Base-by-base conservation (phyloP, 441 rosid species). In the Lepidium campestre region DNA sequence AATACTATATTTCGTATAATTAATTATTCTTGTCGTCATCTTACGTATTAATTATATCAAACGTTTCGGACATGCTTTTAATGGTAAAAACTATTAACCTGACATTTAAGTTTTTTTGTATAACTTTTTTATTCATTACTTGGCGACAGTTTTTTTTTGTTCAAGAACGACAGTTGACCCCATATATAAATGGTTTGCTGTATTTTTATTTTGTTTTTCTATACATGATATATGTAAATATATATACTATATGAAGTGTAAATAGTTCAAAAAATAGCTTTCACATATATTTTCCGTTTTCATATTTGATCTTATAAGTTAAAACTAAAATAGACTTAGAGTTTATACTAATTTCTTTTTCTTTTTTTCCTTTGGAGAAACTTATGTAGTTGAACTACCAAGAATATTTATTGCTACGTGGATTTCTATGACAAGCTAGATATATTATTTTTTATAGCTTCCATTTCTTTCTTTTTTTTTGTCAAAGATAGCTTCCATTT, bases 71-170 rank as follows among this genome's bases (percentile, higher is more conserved):
- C 59, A 29, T 55, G 34, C 34, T 36, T 59, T 68, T 7, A 40
- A 62, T 44, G 62, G 74, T 53, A 62, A 70, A 22, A 42, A 70
- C 27, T 59, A 68, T 15, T 52, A 5, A 53, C 12, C 10, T 70
- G 68, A 62, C 55, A 53, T 42, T 49, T 8, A 29, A 29, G 32
- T 29, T 29, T 29, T 23, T 23, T 7, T 29, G n/a, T n/a, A n/a
- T n/a, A 34, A 34, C 29, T 53, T 50, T 50, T 67, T 32, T 32
- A 19, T 58, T 53, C 34, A 20, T 27, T 39, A 54, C 31, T 44
- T 44, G 45, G 35, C 10, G 31, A 65, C 72, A 55, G 6, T 57
- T 29, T 29, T 25, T 25, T 29, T 29, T 29, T 29, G 34, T 29
- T 29, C 34, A 29, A 6, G 10, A 29, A 7, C 34, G 2, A 29